Evolutionary conservation across 2,329 filamentous ascomycete genomes (phyloP).

Genomic region (Colletotrichum ledebouriae): DNA sequence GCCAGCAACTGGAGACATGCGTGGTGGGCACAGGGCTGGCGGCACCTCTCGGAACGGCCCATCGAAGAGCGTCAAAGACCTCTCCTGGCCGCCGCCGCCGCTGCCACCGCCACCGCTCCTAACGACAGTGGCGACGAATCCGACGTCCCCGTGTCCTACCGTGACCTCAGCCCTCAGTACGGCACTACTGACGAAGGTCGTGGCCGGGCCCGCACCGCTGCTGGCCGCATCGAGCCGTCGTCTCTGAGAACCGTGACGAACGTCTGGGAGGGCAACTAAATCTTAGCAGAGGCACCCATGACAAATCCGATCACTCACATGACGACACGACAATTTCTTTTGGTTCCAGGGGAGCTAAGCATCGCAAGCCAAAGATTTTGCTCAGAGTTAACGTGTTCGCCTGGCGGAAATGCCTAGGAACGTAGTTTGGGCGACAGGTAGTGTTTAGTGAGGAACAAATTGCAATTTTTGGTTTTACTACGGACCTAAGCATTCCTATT

Average conservation of each 20-base stretch:
- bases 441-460: conserved; percentile 6
- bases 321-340: background rate
- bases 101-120: background rate
- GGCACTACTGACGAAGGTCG: conserved; percentile 31
- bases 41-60: conserved; percentile 27
- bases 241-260: conserved; percentile 38
- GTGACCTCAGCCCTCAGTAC: conserved; percentile 36
- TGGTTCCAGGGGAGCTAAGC: background rate
- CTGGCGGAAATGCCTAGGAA: background rate
- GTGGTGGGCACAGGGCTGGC: conserved; percentile 43
- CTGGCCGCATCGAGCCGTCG: conserved; percentile 29
- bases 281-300: background rate
- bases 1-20: conserved; percentile 41
- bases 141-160: conserved; percentile 33
- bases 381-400: background rate
- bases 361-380: conserved; percentile 22
- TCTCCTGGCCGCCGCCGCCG: conserved; percentile 22
- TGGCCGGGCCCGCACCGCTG: background rate
- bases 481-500: background rate
- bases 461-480: background rate
- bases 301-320: background rate
- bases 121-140: conserved; percentile 39
- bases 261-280: conserved; percentile 25
- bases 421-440: background rate
- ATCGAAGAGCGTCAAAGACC: conserved; percentile 37